Evolutionary conservation across 495 filamentous ascomycete genomes (phyloP), one percentile per base, ranked within the genome.

Genomic region (Aspergillus panamensis): DNA sequence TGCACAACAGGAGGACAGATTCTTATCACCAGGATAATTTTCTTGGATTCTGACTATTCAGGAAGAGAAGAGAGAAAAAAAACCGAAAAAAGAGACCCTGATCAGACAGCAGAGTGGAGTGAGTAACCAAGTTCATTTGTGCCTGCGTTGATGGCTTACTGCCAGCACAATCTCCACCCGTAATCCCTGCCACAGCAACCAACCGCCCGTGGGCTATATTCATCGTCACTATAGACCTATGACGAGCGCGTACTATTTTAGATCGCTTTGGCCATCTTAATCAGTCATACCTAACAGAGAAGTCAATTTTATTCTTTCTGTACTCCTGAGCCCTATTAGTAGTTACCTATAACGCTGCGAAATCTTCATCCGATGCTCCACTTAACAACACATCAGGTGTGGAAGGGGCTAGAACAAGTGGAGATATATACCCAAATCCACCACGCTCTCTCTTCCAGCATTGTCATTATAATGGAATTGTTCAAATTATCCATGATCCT

Each of bases 101-200:
- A 60, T 58, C 59, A 57, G 53, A 35, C 44, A 64, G 17, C 59
- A 37, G 54, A 53, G 42, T 43, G 40, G 44, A 53, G 50, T 61
- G 57, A 58, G 40, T 67, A 59, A 63, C 65, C 60, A 58, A 63
- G 50, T 29, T 39, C 14, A 20, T 17, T 49, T 49, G 48, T 57
- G 57, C 61, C 58, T 57, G 53, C 43, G 53, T 48, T 48, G 39
- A 37, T 14, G 16, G 47, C 53, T 55, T 59, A 60, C 49, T 39
- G 32, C 52, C 62, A 57, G 49, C 55, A 61, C 53, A 61, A 60
- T 70, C 66, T 64, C 68, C 70, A 74, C 68, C 59, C n/a, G 48
- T 51, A 66, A 66, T 65, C 57, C 66, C 65, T 72, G 70, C 69
- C 72, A 70, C 66, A 71, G 72, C 72, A 75, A 73, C 72, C 53